A percentile compares a stretch with the other conserved stretches of the same genome.
These are phyloP conservation scores for Guillardia theta DNA, from an alignment of 78 protist genomes.

Conservation along the genomic window DNA sequence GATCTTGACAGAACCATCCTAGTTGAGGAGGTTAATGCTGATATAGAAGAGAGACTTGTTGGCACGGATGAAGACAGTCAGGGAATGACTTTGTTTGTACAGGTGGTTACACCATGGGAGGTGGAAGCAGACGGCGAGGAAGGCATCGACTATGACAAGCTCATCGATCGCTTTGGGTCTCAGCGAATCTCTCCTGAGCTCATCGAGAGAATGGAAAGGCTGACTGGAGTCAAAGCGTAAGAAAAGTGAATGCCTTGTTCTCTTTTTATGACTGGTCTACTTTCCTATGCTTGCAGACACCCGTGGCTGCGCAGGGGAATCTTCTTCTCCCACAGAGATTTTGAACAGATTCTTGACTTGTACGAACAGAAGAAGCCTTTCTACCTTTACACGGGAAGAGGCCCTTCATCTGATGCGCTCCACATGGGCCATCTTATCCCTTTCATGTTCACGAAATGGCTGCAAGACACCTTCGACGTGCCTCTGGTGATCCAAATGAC, in stretches of 20 bases:
- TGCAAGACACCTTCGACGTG: constrained; percentile 90
- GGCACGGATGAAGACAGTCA: background rate
- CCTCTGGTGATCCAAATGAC: constrained; percentile 99
- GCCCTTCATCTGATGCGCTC: constrained; percentile 94
- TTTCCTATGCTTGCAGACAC: background rate
- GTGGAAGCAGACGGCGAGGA: background rate
- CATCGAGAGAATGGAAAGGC: background rate
- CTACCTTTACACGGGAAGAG: constrained; percentile 99
- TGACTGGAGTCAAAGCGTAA: background rate
- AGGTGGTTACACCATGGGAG: constrained; percentile 3
- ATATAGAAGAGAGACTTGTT: too few relatives aligned
- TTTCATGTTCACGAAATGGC: constrained; percentile 91
- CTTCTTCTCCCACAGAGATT: constrained; percentile 14
- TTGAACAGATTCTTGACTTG: background rate
- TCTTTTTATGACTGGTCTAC: background rate
- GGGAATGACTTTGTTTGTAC: background rate
- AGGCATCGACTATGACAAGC: constrained; percentile 29
- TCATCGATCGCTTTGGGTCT: constrained; percentile 15
- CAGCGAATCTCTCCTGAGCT: background rate
- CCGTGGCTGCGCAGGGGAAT: background rate
- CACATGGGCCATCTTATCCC: constrained; percentile 98
- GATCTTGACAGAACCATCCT: too few relatives aligned
- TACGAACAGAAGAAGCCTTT: constrained; percentile 69
- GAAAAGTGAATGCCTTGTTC: background rate
- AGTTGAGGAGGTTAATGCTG: too few relatives aligned